Base-by-base conservation (phyloP, 1,284 basidiomycete species). In the Ceratobasidium sp. region DNA sequence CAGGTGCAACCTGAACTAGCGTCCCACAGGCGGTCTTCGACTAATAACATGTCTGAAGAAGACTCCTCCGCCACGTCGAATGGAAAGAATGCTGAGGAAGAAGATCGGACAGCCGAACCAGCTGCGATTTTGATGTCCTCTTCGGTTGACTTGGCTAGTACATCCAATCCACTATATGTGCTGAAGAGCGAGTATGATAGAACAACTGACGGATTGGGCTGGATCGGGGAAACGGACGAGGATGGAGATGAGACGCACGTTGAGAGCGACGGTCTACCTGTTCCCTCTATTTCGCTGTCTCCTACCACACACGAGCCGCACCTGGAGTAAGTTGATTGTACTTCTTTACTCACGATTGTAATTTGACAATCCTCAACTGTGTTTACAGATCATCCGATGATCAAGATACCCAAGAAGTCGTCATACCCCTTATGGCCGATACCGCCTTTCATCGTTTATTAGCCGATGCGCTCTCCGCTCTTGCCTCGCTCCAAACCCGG, bases 361-460 rank as follows among this genome's bases (percentile, higher is more conserved):
- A 64, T 64, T 12, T 4, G 44, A 64, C 42, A n/a, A 15, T 38
- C 44, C 28, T 46, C 23, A 46, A 64, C n/a, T 42, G 12, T n/a
- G 26, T 46, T 26, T 26, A 10, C 13, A 68, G 23, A 81, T 54
- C 66, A 48, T 59, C 67, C 59, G 48, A 64, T 48, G 61, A 57
- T 52, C 54, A 17, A 23, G 82, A 61, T 40, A 79, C 83, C 2
- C 86, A 86, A 38, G 93, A 96, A 82, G 84, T 96, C 23, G 88
- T 96, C 78, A 93, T 98, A 62, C 94, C 95, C 1, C 90, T 98
- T 12, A 88, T 89, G 23, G 92, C 95, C 46, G 96, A 98, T 82
- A 88, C 90, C 44, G 90, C 89, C 0, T 98, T 99, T 86, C 94
- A 97, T 84, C 89, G 91, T 56, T 88, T 95, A 9, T 89, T 97